Conservation (phyloP, 345 rosid species). For the Boechera stricta region DNA sequence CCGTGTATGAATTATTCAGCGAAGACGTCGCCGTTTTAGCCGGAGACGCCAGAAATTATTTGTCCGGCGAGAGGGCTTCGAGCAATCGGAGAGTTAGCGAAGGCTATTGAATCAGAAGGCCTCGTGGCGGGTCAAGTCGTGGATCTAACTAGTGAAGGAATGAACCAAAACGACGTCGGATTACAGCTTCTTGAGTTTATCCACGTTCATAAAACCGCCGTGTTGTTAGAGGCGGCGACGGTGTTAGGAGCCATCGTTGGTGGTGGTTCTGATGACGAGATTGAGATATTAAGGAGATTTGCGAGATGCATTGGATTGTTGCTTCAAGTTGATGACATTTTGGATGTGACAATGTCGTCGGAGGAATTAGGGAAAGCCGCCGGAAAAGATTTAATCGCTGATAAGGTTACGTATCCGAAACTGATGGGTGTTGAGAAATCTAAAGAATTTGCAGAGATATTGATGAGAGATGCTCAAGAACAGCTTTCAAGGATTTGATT, state of each 20-base stretch:
- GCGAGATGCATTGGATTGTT: conserved; percentile 71
- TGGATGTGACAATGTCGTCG: conserved; percentile 81
- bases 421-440: conserved; percentile 74
- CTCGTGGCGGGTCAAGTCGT: conserved; percentile 63
- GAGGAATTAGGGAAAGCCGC: conserved; percentile 84
- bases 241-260: conserved; percentile 82
- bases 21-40: conserved; percentile 82
- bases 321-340: conserved; percentile 67
- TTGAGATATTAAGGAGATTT: conserved; percentile 74
- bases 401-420: conserved; percentile 77
- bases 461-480: conserved; percentile 64
- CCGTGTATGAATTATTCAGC: conserved; percentile 76
- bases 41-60: conserved; percentile 52
- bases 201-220: conserved; percentile 81
- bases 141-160: conserved; percentile 58
- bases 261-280: conserved; percentile 65
- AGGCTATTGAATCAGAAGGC: conserved; percentile 54
- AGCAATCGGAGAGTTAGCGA: conserved; percentile 55
- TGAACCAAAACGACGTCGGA: conserved; percentile 49
- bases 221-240: conserved; percentile 69
- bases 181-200: conserved; percentile 73
- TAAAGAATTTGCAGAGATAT: conserved; percentile 58
- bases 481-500: conserved; percentile 69
- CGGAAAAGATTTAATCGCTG: conserved; percentile 82
- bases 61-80: conserved; percentile 49